phyloP scores from a whole-genome alignment of 345 rosid genomes.

The Anacardium occidentale region DNA sequence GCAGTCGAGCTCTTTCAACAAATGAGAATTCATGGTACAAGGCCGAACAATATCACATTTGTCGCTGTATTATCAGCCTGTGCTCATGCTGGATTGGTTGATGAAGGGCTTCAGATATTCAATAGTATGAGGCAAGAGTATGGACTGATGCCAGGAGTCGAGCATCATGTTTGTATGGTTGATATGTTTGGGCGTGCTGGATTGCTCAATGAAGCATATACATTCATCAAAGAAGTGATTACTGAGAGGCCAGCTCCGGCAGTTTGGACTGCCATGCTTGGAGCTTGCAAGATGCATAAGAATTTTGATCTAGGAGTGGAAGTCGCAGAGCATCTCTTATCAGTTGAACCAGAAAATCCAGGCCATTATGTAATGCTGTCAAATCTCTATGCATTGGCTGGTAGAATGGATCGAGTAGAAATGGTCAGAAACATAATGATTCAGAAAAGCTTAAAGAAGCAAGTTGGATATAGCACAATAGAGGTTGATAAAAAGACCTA shows the following conservation, averaged over 20 bases:
- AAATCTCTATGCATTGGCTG: slow-evolving; percentile 74
- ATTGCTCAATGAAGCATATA: slow-evolving; percentile 56
- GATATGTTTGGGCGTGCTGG: slow-evolving; percentile 94
- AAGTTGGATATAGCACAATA: slow-evolving; percentile 70
- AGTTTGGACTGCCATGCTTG: slow-evolving; percentile 90
- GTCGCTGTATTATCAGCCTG: slow-evolving; percentile 80
- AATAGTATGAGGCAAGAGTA: slow-evolving; percentile 53
- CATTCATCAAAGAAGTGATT: slow-evolving; percentile 42
- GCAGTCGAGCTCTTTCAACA: slow-evolving; percentile 51
- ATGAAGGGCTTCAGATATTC: slow-evolving; percentile 48
- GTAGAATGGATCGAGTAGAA: slow-evolving; percentile 67
- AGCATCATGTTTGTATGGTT: slow-evolving; percentile 78
- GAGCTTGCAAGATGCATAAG: slow-evolving; percentile 95
- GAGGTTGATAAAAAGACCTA: slow-evolving; percentile 53
- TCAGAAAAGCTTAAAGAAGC: slow-evolving; percentile 53
- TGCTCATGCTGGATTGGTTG: slow-evolving; percentile 74
- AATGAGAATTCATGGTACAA: slow-evolving; percentile 44
- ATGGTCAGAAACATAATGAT: slow-evolving; percentile 64
- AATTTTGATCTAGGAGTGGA: slow-evolving; percentile 65
- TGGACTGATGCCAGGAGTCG: slow-evolving; percentile 52
- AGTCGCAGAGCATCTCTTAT: slow-evolving; percentile 69
- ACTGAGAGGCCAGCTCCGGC: slow-evolving; percentile 57
- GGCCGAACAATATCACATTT: slow-evolving; percentile 69
- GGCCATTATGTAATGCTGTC: slow-evolving; percentile 92
- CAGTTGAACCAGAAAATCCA: slow-evolving; percentile 73